Base-by-base conservation (phyloP, 2,329 filamentous ascomycete genomes). In the Pestalotiopsis sp. region DNA sequence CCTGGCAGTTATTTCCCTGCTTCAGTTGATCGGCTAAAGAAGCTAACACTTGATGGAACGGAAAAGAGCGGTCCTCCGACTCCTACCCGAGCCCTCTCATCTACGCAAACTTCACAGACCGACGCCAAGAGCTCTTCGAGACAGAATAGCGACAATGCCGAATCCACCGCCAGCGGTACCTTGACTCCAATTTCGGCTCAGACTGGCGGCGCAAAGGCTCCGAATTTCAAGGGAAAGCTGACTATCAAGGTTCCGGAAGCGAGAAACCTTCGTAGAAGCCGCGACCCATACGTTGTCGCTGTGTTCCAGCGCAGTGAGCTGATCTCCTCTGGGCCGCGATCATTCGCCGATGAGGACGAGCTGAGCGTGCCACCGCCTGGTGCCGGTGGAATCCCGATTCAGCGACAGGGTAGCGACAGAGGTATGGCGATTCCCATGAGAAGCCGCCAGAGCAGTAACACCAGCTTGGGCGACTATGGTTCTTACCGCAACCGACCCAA, bases 271-370 rank as follows among this genome's bases (percentile, higher is more conserved):
- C 89, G 92, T 70, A 93, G 91, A 68, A 94, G 94, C 77, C 90
- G 91, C 69, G 93, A 98, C 76, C 96, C 96, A 1, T 99, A 99
- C 76, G 93, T 98, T 66, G 94, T 99, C 12, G 97, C 93, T 69
- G 95, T 98, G 31, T 99, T 98, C 77, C 96, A 99, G 80, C 93
- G 94, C 79, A 97, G 95, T 77, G 96, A 99, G 80, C 92, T 97
- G 75, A 97, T 99, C 68, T 98, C 96, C 1, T 92, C 93, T 68
- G 94, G 94, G 2, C 93, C 95, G 13, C 89, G 91, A 45, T 85
- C 85, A 67, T 82, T 86, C 27, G 84, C 86, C 40, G 91, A 92
- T 59, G 86, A 89, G 45, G 89, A 90, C 59, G 89, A 91, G 67
- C 77, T 86, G 68, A 72, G 83, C 27, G 75, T 80, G 45, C 78